Percentiles rank a stretch among this genome's conserved stretches.
These are phyloP conservation scores for Trichoderma oligosporum DNA, from an alignment of 2,329 filamentous ascomycete species.

Conservation along the genomic window DNA sequence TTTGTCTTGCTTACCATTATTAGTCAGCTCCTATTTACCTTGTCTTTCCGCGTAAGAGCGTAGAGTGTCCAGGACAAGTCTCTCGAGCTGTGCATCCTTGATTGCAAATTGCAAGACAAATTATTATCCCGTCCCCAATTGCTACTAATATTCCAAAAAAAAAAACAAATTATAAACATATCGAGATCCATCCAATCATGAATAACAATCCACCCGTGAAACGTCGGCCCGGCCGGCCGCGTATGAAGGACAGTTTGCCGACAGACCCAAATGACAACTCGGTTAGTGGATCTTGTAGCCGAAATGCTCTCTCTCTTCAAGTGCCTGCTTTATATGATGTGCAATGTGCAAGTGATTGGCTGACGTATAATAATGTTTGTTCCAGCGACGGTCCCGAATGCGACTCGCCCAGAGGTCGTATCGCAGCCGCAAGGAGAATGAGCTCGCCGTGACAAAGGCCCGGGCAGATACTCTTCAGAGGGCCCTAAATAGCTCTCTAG, in stretches of 20 bases:
- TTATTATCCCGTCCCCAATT: not conserved
- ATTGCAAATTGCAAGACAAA: not conserved
- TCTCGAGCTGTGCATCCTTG: not conserved
- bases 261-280: conserved; percentile 12
- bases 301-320: too few species aligned
- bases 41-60: too few species aligned
- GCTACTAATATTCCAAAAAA: not conserved
- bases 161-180: not conserved
- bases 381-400: conserved; percentile 11
- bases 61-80: not conserved
- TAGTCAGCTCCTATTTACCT: conserved; percentile 11
- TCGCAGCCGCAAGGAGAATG: conserved; percentile 15
- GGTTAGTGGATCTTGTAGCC: conserved; percentile 4
- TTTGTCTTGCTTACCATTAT: conserved; percentile 11
- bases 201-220: not conserved
- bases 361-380: not conserved
- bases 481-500: conserved; percentile 9
- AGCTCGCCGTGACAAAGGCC: conserved; percentile 1
- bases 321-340: not conserved
- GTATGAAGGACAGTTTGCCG: conserved; percentile 13
- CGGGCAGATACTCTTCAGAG: conserved; percentile 3
- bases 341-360: not conserved
- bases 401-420: conserved; percentile 18
- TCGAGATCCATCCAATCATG: not conserved
- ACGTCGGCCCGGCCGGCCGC: conserved; percentile 15